A percentile compares a stretch with the other conserved stretches of the same genome.
Conservation (phyloP, 192 early-diverging fungal species). For the Backusella westeae region DNA sequence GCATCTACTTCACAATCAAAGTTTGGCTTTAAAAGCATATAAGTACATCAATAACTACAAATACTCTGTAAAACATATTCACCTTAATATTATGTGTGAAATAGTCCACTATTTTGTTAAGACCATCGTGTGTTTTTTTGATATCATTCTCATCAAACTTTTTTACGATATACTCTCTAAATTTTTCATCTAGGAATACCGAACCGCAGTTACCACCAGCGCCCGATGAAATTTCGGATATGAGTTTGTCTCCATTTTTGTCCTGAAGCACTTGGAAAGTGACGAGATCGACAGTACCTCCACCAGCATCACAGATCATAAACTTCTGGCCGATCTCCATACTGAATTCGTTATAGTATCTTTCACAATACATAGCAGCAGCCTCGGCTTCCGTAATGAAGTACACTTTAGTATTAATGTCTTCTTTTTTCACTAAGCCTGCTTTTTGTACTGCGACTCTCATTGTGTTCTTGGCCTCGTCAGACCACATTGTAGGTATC, state of each 20-base stretch:
- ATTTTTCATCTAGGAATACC: conserved; percentile 39
- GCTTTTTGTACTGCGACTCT: conserved; percentile 52
- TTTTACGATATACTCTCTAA: conserved; percentile 33
- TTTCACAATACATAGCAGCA: conserved; percentile 48
- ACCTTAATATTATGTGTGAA: conserved; percentile 42
- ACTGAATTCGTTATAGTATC: conserved; percentile 40
- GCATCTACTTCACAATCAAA: conserved; percentile 36
- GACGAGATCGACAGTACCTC: conserved; percentile 49
- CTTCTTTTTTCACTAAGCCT: conserved; percentile 38
- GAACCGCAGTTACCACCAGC: conserved; percentile 42
- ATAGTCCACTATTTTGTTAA: conserved; percentile 35
- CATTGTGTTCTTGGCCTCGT: conserved; percentile 51
- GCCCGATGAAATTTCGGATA: conserved; percentile 43
- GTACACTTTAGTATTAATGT: conserved; percentile 33
- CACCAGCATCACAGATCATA: conserved; percentile 49
- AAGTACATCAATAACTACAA: neutral
- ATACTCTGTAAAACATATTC: neutral
- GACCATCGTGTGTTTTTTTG: conserved; percentile 32
- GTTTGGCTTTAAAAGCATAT: conserved; percentile 30
- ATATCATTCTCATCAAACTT: conserved; percentile 33
- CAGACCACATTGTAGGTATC: conserved; percentile 33
- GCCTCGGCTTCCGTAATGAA: conserved; percentile 49
- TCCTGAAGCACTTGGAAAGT: conserved; percentile 39
- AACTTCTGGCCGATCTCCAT: conserved; percentile 39
- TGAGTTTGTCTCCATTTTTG: conserved; percentile 1